phyloP scores from a whole-genome alignment of 495 filamentous ascomycete genomes.

The Aspergillus taichungensis region DNA sequence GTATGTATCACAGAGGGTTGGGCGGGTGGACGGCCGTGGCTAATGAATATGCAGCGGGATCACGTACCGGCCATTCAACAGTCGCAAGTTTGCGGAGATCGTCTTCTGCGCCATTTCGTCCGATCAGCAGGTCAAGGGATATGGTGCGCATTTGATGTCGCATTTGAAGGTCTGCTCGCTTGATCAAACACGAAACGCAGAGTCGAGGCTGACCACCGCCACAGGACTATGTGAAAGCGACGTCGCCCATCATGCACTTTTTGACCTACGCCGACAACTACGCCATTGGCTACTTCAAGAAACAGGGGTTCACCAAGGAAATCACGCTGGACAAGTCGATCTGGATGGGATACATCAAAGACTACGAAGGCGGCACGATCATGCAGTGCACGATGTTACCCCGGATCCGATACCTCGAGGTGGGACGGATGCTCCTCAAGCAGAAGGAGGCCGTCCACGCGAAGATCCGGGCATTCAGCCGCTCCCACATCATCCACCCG shows the following conservation, averaged over 20 bases:
- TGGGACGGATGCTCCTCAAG: conserved; percentile 90
- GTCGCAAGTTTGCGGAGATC: conserved; percentile 91
- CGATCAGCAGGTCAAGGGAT: conserved; percentile 97
- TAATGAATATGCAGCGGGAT: conserved; percentile 56
- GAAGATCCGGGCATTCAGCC: conserved; percentile 87
- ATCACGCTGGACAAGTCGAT: conserved; percentile 82
- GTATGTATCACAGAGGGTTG: conserved; percentile 25
- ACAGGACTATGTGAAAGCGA: conserved; percentile 92
- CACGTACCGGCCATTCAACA: conserved; percentile 92
- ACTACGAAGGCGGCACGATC: conserved; percentile 97
- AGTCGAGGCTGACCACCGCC: conserved; percentile 8
- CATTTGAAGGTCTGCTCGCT: conserved; percentile 61
- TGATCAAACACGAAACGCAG: background rate
- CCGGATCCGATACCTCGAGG: conserved; percentile 86
- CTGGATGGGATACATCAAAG: conserved; percentile 99
- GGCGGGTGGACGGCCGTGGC: conserved; percentile 3
- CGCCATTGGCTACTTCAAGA: conserved; percentile 98
- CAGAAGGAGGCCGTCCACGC: conserved; percentile 91
- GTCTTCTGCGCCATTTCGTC: conserved; percentile 98
- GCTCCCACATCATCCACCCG: conserved; percentile 76
- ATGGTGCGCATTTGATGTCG: conserved; percentile 95
- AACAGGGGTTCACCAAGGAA: conserved; percentile 98
- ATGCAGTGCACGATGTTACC: conserved; percentile 99
- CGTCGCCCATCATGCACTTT: conserved; percentile 95
- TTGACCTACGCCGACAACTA: conserved; percentile 98